Conservation (phyloP, 371 early-diverging fungal species). For the Dinochytrium kinnereticum region DNA sequence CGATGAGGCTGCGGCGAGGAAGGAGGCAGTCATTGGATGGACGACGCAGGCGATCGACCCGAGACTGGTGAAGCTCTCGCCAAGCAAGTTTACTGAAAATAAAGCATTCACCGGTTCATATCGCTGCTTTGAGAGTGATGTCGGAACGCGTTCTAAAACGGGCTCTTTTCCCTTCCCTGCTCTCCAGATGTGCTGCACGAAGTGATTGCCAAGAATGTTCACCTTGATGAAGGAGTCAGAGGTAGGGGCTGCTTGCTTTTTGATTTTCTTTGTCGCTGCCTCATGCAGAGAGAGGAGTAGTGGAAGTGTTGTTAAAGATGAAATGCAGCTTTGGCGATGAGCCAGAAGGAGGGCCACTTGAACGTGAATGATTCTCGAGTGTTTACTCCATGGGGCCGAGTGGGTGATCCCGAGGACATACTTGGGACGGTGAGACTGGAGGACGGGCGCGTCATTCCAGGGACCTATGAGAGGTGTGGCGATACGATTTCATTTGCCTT, state of each 20-base stretch:
- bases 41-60: background rate
- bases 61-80: background rate
- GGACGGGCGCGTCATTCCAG: slow-evolving; percentile 38
- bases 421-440: slow-evolving; percentile 70
- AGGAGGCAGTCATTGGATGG: background rate
- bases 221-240: slow-evolving; percentile 41
- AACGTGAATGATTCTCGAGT: slow-evolving; percentile 68
- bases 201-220: slow-evolving; percentile 41
- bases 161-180: too few species aligned
- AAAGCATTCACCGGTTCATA: background rate
- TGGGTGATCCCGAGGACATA: slow-evolving; percentile 77
- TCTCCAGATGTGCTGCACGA: slow-evolving; percentile 33
- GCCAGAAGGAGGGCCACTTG: slow-evolving; percentile 60
- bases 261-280: too few species aligned
- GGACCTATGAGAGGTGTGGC: slow-evolving; percentile 58
- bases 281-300: background rate
- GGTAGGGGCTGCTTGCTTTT: background rate
- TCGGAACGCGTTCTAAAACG: too few species aligned
- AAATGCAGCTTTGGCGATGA: slow-evolving; percentile 45
- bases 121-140: background rate
- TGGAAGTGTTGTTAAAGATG: background rate
- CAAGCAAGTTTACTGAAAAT: background rate
- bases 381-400: slow-evolving; percentile 71
- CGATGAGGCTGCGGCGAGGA: background rate
- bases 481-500: too few species aligned